Evolutionary conservation across 306 rosid genomes (phyloP).

Genomic region (Carpinus viminea): DNA sequence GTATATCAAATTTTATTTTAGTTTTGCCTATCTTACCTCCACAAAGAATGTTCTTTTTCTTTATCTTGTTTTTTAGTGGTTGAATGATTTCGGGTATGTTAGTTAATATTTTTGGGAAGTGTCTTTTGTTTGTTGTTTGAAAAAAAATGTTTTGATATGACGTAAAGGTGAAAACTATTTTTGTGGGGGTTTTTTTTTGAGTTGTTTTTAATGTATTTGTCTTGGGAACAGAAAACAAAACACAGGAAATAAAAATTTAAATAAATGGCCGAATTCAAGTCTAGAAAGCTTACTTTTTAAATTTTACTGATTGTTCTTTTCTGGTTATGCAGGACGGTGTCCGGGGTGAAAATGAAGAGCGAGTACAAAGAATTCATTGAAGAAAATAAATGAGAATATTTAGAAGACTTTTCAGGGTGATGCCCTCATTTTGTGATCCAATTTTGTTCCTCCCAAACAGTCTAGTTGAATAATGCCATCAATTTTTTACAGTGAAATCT

Average conservation of each 20-base stretch:
- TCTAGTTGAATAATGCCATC: constrained; percentile 23
- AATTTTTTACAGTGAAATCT: constrained; percentile 21
- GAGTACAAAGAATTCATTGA: constrained; percentile 85
- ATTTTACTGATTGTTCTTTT: neutral
- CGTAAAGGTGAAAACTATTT: too few relatives aligned
- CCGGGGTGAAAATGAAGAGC: constrained; percentile 54
- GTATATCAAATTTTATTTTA: too few relatives aligned
- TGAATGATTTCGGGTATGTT: neutral
- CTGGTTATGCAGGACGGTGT: constrained; percentile 57
- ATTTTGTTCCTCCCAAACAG: constrained; percentile 1
- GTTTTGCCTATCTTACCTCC: neutral
- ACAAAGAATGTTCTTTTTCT: neutral
- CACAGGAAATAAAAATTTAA: too few relatives aligned
- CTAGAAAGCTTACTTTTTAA: neutral
- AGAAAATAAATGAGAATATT: constrained; percentile 52
- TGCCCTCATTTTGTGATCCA: neutral
- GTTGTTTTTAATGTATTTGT: too few relatives aligned
- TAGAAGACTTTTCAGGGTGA: neutral
- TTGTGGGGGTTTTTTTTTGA: too few relatives aligned
- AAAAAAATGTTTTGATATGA: too few relatives aligned
- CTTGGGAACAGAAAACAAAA: too few relatives aligned
- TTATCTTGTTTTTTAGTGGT: neutral
- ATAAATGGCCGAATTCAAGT: too few relatives aligned
- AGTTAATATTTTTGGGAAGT: too few relatives aligned
- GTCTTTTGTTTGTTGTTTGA: too few relatives aligned